Evolutionary conservation across 2,329 filamentous ascomycete genomes (phyloP).

Genomic region (Parafenestella ontariensis): DNA sequence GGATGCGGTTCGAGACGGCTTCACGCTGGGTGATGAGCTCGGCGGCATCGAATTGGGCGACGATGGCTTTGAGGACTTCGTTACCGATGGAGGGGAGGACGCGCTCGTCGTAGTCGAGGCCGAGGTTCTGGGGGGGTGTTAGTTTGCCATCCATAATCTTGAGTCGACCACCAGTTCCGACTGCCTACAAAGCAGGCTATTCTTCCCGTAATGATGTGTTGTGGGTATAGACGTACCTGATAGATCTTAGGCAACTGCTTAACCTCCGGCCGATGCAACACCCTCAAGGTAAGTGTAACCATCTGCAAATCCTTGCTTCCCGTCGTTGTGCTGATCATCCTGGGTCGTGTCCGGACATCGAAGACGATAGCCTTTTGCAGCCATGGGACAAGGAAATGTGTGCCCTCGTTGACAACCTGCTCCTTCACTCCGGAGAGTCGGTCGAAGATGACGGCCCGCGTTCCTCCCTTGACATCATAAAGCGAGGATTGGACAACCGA

Average conservation of each 20-base stretch:
- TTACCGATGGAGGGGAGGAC: conserved; percentile 63
- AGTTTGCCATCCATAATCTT: neutral
- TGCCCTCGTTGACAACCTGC: conserved; percentile 90
- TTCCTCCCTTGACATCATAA: conserved; percentile 96
- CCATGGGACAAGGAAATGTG: conserved; percentile 96
- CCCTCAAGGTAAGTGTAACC: conserved; percentile 96
- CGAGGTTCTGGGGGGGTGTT: conserved; percentile 75
- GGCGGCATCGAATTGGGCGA: conserved; percentile 62
- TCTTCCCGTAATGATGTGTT: neutral
- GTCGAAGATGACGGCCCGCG: conserved; percentile 97
- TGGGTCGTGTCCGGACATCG: conserved; percentile 95
- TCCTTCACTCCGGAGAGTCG: conserved; percentile 91
- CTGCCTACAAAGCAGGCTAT: neutral
- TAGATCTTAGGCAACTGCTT: conserved; percentile 95
- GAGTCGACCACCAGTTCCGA: neutral
- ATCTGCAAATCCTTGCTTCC: conserved; percentile 99
- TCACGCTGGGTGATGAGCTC: conserved; percentile 95
- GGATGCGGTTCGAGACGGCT: conserved; percentile 94
- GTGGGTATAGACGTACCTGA: conserved; percentile 69
- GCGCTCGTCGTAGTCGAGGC: conserved; percentile 90
- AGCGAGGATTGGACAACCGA: conserved; percentile 78
- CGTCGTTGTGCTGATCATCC: conserved; percentile 97
- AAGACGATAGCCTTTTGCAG: conserved; percentile 93
- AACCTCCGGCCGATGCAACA: conserved; percentile 93
- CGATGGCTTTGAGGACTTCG: conserved; percentile 63